Conservation (phyloP, 2,329 filamentous ascomycete genomes). For the Botrytis elliptica region DNA sequence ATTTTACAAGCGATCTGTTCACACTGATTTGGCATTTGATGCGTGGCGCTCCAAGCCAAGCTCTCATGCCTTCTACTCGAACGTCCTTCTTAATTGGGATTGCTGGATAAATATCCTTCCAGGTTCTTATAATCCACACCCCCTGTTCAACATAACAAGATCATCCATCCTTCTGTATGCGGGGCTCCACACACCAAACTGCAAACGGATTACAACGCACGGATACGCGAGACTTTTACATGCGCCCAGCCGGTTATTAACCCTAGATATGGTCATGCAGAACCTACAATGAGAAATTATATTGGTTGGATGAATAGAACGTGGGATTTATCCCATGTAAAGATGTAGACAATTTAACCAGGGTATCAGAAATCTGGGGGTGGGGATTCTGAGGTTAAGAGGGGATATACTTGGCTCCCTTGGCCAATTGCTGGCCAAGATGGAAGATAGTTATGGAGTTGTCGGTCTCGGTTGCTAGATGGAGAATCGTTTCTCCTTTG, state of each 20-base stretch:
- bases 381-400: not conserved
- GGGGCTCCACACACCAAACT: constrained; percentile 15
- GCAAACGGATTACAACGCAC: not conserved
- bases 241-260: constrained; percentile 1
- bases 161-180: not conserved
- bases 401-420: not conserved
- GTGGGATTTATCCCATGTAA: not conserved
- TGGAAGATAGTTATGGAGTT: not conserved
- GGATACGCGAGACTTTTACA: not conserved
- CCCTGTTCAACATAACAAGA: not conserved
- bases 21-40: not conserved
- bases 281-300: not conserved
- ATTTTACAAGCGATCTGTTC: not conserved
- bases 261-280: not conserved
- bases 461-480: not conserved
- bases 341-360: not conserved
- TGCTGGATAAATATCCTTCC: constrained; percentile 11
- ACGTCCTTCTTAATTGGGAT: not conserved
- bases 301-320: constrained; percentile 1
- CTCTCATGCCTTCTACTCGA: not conserved
- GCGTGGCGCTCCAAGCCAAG: not conserved
- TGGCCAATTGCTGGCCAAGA: constrained; percentile 3
- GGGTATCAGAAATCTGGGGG: constrained; percentile 8
- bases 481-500: constrained; percentile 1
- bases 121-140: not conserved